A percentile compares a stretch with the other conserved stretches of the same genome.
phyloP scores from a whole-genome alignment of 129 eudicot species.

The Artemisia tridentata region DNA sequence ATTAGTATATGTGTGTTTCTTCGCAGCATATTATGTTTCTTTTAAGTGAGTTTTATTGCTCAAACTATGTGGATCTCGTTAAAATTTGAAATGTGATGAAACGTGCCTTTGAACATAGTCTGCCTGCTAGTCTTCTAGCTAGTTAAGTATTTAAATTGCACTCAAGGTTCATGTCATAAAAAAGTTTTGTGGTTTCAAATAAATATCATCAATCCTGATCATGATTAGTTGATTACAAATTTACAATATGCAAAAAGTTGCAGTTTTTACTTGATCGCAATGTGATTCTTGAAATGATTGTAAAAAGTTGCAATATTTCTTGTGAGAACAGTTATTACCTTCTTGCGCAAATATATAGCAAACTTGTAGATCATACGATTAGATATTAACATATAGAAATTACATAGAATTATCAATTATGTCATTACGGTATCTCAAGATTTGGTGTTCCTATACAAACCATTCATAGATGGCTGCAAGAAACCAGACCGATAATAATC shows the following conservation, averaged over 20 bases:
- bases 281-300: too few relatives aligned
- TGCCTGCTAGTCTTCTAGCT: background rate
- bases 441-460: conserved; percentile 16
- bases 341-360: too few relatives aligned
- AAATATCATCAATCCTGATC: background rate
- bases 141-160: background rate
- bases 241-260: background rate
- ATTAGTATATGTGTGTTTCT: background rate
- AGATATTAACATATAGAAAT: conserved; percentile 10
- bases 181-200: background rate
- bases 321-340: too few relatives aligned
- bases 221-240: background rate
- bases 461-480: conserved; percentile 22
- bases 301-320: too few relatives aligned
- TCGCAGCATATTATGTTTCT: background rate
- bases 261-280: too few relatives aligned
- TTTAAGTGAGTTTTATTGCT: background rate
- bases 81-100: background rate
- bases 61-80: background rate
- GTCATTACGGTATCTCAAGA: conserved; percentile 24
- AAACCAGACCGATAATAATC: conserved; percentile 19
- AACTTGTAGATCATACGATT: background rate
- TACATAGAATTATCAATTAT: background rate
- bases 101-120: background rate
- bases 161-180: background rate